Conservation (phyloP, 805 yeast species). For the Lipomyces sp. region DNA sequence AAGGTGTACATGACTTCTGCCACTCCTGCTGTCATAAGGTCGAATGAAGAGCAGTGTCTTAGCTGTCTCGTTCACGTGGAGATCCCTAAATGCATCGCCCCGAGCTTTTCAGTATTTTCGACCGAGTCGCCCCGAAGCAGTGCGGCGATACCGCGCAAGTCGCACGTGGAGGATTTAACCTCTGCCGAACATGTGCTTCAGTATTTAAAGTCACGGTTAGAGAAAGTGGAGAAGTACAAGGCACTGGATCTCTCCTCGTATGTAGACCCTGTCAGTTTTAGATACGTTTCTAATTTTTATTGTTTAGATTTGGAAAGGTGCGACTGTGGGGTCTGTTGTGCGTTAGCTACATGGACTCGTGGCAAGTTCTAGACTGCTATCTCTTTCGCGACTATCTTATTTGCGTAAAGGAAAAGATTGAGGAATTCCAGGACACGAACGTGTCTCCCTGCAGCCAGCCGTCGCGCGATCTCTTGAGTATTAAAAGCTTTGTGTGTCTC, state of each 20-base stretch:
- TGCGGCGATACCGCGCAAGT: not conserved
- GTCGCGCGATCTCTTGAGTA: constrained; percentile 5
- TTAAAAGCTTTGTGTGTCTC: constrained; percentile 17
- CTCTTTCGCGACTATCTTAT: constrained; percentile 26
- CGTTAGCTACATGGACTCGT: constrained; percentile 4
- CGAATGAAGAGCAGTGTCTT: constrained; percentile 19
- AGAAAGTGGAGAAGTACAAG: constrained; percentile 9
- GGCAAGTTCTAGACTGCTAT: constrained; percentile 23
- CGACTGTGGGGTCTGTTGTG: constrained; percentile 20
- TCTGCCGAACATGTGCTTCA: constrained; percentile 18
- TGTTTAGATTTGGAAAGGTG: constrained; percentile 18
- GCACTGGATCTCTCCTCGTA: constrained; percentile 4
- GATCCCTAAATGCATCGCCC: constrained; percentile 8
- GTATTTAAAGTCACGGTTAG: constrained; percentile 6
- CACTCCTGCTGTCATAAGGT: constrained; percentile 13
- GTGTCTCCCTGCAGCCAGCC: constrained; percentile 6
- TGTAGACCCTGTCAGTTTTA: not conserved
- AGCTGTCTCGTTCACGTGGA: constrained; percentile 23
- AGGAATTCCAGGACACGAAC: not conserved
- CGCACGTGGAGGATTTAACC: not conserved
- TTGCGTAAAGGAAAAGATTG: constrained; percentile 18
- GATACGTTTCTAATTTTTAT: not conserved
- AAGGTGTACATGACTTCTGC: constrained; percentile 16
- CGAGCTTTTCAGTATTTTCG: not conserved
- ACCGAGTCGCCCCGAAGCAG: not conserved